Percentiles rank a stretch among this genome's conserved stretches.
phyloP scores from a whole-genome alignment of 2,329 filamentous ascomycete genomes.

The Phialophora macrospora region DNA sequence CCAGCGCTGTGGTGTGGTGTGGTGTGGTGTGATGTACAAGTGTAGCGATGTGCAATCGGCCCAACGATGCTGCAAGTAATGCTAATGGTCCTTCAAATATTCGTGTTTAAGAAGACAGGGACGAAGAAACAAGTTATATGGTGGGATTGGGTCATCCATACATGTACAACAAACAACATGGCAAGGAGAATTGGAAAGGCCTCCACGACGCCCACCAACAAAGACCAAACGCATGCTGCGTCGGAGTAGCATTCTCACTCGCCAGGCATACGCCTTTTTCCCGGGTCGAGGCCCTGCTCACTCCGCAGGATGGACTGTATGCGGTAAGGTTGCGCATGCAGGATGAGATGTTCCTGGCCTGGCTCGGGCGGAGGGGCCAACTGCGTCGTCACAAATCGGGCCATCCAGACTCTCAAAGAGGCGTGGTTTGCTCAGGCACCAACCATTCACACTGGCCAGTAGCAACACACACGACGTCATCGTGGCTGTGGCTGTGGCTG shows the following conservation, averaged over 20 bases:
- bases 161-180: not conserved
- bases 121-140: not conserved
- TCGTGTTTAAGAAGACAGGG: not conserved
- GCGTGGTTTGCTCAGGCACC: constrained; percentile 1
- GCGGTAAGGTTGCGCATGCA: not conserved
- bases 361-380: not conserved
- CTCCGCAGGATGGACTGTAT: not conserved
- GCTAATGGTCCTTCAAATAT: not conserved
- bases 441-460: constrained; percentile 2
- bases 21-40: not conserved
- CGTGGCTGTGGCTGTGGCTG: not conserved
- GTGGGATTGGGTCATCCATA: not conserved
- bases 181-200: too few species aligned
- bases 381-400: not conserved
- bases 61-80: not conserved
- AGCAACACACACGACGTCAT: too few species aligned
- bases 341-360: constrained; percentile 2
- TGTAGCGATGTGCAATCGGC: not conserved
- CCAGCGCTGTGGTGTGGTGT: not conserved
- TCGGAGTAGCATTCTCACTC: not conserved
- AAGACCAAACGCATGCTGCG: not conserved
- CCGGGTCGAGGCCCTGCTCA: constrained; percentile 3
- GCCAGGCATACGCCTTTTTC: not conserved
- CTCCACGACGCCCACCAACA: not conserved
- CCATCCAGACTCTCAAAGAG: not conserved